These are phyloP conservation scores for Noccaea caerulescens DNA, from an alignment of 345 rosid genomes.

Conservation along the genomic window DNA sequence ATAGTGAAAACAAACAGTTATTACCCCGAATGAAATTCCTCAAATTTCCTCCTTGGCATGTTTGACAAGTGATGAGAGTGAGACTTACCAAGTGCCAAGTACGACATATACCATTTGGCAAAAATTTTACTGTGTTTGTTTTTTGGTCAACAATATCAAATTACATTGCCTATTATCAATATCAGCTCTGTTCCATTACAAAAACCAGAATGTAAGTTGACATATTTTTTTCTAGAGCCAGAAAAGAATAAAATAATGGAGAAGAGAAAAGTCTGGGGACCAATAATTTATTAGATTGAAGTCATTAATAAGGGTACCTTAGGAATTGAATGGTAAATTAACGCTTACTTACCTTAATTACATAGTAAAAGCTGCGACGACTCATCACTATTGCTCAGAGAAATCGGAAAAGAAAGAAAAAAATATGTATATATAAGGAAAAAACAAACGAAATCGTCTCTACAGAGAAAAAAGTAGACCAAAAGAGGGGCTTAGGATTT, in stretches of 20 bases:
- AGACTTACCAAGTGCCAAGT: background rate
- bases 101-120: too few relatives aligned
- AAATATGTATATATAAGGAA: background rate
- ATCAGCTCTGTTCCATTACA: background rate
- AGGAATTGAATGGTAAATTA: conserved; percentile 22
- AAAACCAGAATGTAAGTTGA: background rate
- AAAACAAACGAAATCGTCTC: conserved; percentile 13
- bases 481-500: conserved; percentile 47
- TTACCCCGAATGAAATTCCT: background rate
- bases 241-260: background rate
- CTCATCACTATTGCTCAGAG: conserved; percentile 17
- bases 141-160: conserved; percentile 10
- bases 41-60: background rate
- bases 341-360: conserved; percentile 41
- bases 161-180: background rate
- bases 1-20: background rate
- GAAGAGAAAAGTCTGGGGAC: background rate
- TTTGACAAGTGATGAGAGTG: background rate
- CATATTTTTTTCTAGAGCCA: background rate
- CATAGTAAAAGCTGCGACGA: conserved; percentile 36
- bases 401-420: conserved; percentile 17
- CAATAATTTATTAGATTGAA: background rate
- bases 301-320: background rate
- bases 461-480: background rate
- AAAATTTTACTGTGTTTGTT: background rate